phyloP scores from a whole-genome alignment of 2,329 filamentous ascomycete species.

The Lecanicillium sp. region DNA sequence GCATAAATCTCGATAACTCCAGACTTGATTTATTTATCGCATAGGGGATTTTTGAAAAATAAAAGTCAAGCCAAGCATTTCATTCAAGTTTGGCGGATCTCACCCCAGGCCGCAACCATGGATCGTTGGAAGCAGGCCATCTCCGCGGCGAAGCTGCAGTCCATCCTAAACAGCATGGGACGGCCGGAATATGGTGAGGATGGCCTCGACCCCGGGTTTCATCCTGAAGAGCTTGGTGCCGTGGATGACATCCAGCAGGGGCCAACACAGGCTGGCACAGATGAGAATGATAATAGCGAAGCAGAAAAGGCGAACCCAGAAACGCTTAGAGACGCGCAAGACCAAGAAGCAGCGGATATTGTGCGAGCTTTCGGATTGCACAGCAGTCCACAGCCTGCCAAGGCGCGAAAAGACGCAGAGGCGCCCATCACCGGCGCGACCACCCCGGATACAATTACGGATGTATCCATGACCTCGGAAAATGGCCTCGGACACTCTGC shows the following conservation, averaged over 20 bases:
- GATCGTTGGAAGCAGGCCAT: slow-evolving; percentile 6
- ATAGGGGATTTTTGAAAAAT: no score
- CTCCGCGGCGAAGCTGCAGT: slow-evolving; percentile 1
- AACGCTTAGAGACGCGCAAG: slow-evolving; percentile 4
- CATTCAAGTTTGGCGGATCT: no score
- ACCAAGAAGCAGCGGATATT: slow-evolving; percentile 4
- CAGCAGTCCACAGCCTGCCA: background rate
- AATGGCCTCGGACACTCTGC: slow-evolving; percentile 1
- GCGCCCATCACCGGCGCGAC: background rate
- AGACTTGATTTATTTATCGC: no score
- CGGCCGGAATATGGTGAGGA: slow-evolving; percentile 5
- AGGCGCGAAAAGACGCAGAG: background rate
- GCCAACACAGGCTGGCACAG: background rate
- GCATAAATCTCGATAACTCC: no score
- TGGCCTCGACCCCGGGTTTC: slow-evolving; percentile 2
- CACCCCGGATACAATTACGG: slow-evolving; percentile 1
- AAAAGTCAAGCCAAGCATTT: no score
- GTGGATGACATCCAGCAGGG: slow-evolving; percentile 3
- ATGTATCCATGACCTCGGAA: background rate
- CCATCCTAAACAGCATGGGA: slow-evolving; percentile 3
- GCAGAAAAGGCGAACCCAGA: background rate
- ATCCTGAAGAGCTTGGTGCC: slow-evolving; percentile 1
- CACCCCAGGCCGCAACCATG: no score
- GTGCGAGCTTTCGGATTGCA: slow-evolving; percentile 2
- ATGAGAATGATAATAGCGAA: background rate